Base-by-base conservation (phyloP, 2,329 filamentous ascomycete genomes). In the Hymenoscyphus salicellus region DNA sequence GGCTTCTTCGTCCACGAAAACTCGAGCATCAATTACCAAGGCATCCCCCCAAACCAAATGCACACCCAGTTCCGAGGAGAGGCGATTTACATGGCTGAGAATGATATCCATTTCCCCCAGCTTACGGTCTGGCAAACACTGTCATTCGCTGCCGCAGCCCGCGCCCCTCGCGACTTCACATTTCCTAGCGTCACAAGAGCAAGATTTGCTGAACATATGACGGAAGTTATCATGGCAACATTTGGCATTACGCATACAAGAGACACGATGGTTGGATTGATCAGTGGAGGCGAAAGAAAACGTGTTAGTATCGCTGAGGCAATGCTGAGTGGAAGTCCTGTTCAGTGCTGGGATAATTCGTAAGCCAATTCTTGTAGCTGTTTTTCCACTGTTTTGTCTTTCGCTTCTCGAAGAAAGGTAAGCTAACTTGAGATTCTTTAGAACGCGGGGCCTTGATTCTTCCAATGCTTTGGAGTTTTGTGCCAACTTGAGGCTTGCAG, bases 261-360 rank as follows among this genome's bases (percentile, higher is more conserved):
- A 71, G 82, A 87, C 66, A 92, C 89, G 17, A 89, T 87, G 70
- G 88, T 93, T 5, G 90, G 90, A 17, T 90, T 90, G 46, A 83
- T 90, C 0, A 88, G 84, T 1, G 88, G 88, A n/a, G 88, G 88
- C 20, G 88, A 90, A 73, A 80, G 87, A 61, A 93, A 94, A 78
- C 86, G 91, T 72, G 91, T 94, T 5, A 90, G 86, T 23, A 92
- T 93, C 66, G 89, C 89, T 0, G 91, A 94, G 75, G 91, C 90
- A 66, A 83, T 84, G 0, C 83, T 83, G 14, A 79, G 78, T 0
- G 75, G 78, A 16, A 84, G 86, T 0, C 86, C 82, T 52, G 80
- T 84, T 2, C 87, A 90, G 73, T 89, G 87, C 65, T 94, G 91
- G 90, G 91, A 89, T 65, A 91, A 91, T 36, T 52, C 46, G 46